A percentile compares a stretch with the other conserved stretches of the same genome.
Evolutionary conservation across 257 asterid species (phyloP).

Genomic region (Nicotiana otophora): DNA sequence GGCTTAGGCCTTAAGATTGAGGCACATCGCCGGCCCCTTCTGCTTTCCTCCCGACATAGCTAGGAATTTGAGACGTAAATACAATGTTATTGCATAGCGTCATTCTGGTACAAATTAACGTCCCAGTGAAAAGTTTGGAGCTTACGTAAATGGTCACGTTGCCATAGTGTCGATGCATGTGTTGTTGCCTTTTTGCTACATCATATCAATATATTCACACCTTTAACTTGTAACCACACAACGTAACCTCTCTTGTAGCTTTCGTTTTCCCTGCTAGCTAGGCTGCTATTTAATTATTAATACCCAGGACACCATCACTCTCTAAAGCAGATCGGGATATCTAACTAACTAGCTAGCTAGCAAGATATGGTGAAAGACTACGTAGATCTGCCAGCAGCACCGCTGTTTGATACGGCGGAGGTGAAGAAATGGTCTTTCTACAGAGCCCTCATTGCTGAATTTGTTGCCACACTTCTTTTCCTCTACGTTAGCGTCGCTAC

Average conservation of each 20-base stretch:
- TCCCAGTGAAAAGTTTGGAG: not conserved
- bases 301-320: not conserved
- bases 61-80: not conserved
- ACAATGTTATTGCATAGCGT: not conserved
- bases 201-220: not conserved
- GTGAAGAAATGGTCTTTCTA: conserved; percentile 16
- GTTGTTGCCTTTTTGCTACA: not conserved
- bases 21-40: not conserved
- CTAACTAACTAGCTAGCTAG: not conserved
- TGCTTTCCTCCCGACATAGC: not conserved
- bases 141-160: not conserved
- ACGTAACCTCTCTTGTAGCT: not conserved
- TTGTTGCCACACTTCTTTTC: conserved; percentile 20
- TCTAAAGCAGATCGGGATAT: not conserved
- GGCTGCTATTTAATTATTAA: not conserved
- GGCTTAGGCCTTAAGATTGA: too few relatives aligned
- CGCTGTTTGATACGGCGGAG: conserved; percentile 7
- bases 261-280: not conserved
- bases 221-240: not conserved
- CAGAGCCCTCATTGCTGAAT: conserved; percentile 20
- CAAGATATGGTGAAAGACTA: conserved; percentile 11
- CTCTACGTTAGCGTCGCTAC: conserved; percentile 18
- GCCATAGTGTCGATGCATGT: not conserved
- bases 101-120: not conserved
- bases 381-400: conserved; percentile 11